These are phyloP conservation scores for Ophiostoma pallidulum DNA, from an alignment of 2,329 filamentous ascomycete species.

Conservation along the genomic window DNA sequence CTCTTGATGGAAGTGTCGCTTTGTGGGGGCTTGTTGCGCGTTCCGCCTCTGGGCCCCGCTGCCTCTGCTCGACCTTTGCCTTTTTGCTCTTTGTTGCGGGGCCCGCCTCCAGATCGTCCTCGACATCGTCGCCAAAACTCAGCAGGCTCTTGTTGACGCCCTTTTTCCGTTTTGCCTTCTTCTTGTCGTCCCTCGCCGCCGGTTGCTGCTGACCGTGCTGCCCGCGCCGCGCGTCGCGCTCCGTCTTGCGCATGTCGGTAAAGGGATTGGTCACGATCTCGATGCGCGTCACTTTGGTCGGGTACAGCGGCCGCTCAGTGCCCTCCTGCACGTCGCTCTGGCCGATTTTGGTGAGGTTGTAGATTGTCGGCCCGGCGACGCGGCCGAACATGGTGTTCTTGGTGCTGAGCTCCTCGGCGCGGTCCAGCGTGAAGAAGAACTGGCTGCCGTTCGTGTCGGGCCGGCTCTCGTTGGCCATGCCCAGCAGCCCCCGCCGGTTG, in stretches of 20 bases:
- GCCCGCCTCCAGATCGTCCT: constrained; percentile 34
- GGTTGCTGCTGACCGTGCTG: constrained; percentile 28
- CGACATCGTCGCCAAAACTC: constrained; percentile 65
- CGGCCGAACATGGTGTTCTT: constrained; percentile 93
- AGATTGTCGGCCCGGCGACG: constrained; percentile 88
- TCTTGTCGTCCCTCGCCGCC: constrained; percentile 30
- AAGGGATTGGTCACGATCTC: constrained; percentile 78
- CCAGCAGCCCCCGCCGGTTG: constrained; percentile 79
- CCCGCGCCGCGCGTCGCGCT: constrained; percentile 38
- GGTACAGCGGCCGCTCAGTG: constrained; percentile 76
- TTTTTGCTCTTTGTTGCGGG: constrained; percentile 18
- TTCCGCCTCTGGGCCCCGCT: constrained; percentile 18
- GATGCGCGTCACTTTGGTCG: constrained; percentile 63
- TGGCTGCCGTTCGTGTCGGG: constrained; percentile 83
- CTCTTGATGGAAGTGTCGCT: constrained; percentile 3
- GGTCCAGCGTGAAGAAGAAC: constrained; percentile 90
- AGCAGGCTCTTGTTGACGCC: constrained; percentile 55
- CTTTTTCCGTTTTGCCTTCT: constrained; percentile 61
- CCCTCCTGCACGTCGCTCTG: constrained; percentile 74
- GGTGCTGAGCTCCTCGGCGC: constrained; percentile 72
- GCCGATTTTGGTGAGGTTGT: constrained; percentile 88
- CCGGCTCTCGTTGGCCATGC: constrained; percentile 85
- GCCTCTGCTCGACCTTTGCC: constrained; percentile 22
- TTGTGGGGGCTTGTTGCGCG: constrained; percentile 1
- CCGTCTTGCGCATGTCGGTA: constrained; percentile 65